Base-by-base conservation (phyloP, 805 yeast species). In the Metschnikowia proteae region DNA sequence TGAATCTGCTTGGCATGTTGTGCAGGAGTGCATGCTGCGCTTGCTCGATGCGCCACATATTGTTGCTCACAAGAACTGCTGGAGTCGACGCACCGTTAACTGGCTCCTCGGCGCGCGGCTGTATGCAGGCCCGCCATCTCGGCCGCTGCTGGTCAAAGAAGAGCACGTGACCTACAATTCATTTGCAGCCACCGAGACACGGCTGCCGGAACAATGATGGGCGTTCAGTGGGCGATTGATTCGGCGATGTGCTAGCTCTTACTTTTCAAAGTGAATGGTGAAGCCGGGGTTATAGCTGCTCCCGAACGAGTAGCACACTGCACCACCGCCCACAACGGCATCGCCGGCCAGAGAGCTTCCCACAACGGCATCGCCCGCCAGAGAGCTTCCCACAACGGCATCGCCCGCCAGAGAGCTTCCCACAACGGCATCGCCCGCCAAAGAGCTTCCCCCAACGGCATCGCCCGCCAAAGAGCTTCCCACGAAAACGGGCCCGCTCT, bases 281-380 rank as follows among this genome's bases (percentile, higher is more conserved):
- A 61, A 67, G 3, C 55, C 59, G 2, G 52, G 47, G 52, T 62
- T 71, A 54, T 68, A 71, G 42, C 58, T 62, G 51, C 72, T 70
- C 0, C 96, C 96, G 66, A 86, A 88, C 0, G 91, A 85, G 55
- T 84, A 87, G 60, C 95, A 87, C 1, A 86, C 88, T 0, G 86
- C 91, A 3, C 95, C 95, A 3, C 95, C 92, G 6, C 83, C 86
- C 38, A 80, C 53, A 3, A 67, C 47, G 9, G 35, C 64, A 39
- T 62, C 33, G 3, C 62, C 59, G 8, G 67, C 61, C 25, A 77
- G 46, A 32, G 75, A 78, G 52, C 76, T 77, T 1, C 90, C 90
- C 7, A 81, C 74, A 47, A 83, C 67, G 2, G 74, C n/a, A n/a
- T n/a, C n/a, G 74, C 3, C 81, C 78, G 1, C 63, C n/a, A n/a